Evolutionary conservation across 1,139 yeast genomes (phyloP).

Genomic region (Suhomyces terraborum): DNA sequence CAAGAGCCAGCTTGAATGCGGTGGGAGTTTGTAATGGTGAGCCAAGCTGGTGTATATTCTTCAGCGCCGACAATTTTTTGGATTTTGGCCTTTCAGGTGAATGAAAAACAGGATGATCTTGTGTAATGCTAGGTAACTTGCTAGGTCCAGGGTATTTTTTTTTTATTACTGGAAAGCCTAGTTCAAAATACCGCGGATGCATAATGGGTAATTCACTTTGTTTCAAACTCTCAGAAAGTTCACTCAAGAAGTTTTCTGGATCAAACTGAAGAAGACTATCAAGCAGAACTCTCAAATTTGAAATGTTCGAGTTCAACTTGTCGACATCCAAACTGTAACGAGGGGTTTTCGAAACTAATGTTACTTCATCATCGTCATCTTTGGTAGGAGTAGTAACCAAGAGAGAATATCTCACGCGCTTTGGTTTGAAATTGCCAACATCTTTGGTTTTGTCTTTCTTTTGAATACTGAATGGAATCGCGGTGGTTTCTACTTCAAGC

Average conservation of each 20-base stretch:
- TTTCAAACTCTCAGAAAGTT: conserved; percentile 5
- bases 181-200: conserved; percentile 24
- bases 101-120: conserved; percentile 34
- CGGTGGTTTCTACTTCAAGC: conserved; percentile 32
- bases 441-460: conserved; percentile 35
- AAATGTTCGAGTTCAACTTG: conserved; percentile 10
- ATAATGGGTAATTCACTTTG: conserved; percentile 33
- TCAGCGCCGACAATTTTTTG: not conserved
- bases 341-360: conserved; percentile 25
- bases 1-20: conserved; percentile 15
- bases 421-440: conserved; percentile 16
- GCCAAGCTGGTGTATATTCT: not conserved
- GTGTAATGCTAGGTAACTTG: conserved; percentile 36
- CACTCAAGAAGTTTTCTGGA: conserved; percentile 5
- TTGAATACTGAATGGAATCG: conserved; percentile 38
- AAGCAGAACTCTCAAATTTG: conserved; percentile 9
- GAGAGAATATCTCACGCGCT: conserved; percentile 7
- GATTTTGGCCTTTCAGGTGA: conserved; percentile 24
- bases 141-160: conserved; percentile 21
- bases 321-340: conserved; percentile 13
- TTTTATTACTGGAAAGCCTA: conserved; percentile 28
- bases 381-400: conserved; percentile 11
- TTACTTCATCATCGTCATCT: conserved; percentile 27
- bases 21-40: conserved; percentile 9
- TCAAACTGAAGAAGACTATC: conserved; percentile 4